A percentile compares a stretch with the other conserved stretches of the same genome.
These are phyloP conservation scores for Epichloe sylvatica DNA, from an alignment of 2,329 filamentous ascomycete genomes.

Conservation along the genomic window DNA sequence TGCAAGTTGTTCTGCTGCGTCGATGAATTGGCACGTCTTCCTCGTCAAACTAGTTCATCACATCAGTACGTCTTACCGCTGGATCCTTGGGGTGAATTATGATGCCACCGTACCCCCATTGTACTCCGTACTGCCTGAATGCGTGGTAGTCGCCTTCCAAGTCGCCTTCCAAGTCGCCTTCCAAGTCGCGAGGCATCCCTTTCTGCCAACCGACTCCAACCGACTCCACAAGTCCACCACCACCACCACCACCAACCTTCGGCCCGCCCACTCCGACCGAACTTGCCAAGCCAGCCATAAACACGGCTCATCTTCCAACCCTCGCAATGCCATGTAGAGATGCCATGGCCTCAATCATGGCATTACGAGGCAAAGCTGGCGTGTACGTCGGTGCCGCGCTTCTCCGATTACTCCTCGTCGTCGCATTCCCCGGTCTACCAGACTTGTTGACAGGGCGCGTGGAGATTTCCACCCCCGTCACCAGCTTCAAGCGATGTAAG, in stretches of 20 bases:
- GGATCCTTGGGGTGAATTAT: no score
- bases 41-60: no score
- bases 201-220: no score
- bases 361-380: slow-evolving; percentile 27
- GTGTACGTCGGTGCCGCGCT: slow-evolving; percentile 65
- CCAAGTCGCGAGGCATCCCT: no score
- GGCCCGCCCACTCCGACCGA: slow-evolving; percentile 11
- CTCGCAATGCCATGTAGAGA: slow-evolving; percentile 5
- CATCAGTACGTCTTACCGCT: no score
- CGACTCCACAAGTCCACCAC: no score
- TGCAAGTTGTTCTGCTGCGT: no score
- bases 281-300: slow-evolving; percentile 7
- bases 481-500: slow-evolving; percentile 93
- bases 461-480: slow-evolving; percentile 87
- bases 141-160: no score
- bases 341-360: slow-evolving; percentile 20
- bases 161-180: no score
- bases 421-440: slow-evolving; percentile 64
- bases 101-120: no score
- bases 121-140: no score
- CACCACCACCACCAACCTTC: neutral
- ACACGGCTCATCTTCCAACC: neutral
- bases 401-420: slow-evolving; percentile 66
- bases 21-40: no score
- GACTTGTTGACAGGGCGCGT: slow-evolving; percentile 79